Evolutionary conservation across 1,284 basidiomycete species (phyloP), one percentile per base, ranked within the genome.

Genomic region (Neonothopanus nambi): DNA sequence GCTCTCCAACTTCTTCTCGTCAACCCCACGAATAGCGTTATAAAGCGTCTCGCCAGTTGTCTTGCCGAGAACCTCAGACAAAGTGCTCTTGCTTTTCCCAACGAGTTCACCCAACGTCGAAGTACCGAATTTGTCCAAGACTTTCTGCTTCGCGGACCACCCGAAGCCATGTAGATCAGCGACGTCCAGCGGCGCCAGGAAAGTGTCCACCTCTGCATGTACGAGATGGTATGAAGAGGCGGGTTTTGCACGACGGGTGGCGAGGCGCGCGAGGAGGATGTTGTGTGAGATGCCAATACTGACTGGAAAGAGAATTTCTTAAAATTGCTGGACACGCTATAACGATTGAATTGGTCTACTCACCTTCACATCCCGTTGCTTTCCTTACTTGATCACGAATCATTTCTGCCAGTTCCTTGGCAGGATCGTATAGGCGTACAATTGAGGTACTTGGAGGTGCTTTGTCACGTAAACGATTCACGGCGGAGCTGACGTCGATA

Each of bases 211-310:
- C 30, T 84, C 79, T 5, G 75, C 73, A 1, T 70, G 72, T 0
- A 76, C 62, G 4, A 98, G 82, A 59, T 94, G 93, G 65, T 81
- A 93, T 0, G 89, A 85, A 1, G 87, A 86, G 0, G 87, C 91
- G 0, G 96, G 97, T 67, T 99, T 99, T 3, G 97, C 96, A 9
- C 78, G 80, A 5, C 91, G 84, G 0, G 95, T 97, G 0, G 96
- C 96, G 1, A 99, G 79, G 5, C 94, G 89, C 1, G 96, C 93
- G 3, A 98, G 82, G 48, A 97, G 84, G 59, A 98, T 89, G 70
- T 98, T 99, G 61, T 91, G 84, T 0, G 91, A 82, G 42, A 98
- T 91, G 5, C 97, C 96, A 40, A 99, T 91, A 66, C 89, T 93
- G 3, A 93, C 92, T 93, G 20, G 46, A 39, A 0, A 23, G 43